Base-by-base conservation (phyloP, 73 alveolate species). In the Tetrahymena borealis region DNA sequence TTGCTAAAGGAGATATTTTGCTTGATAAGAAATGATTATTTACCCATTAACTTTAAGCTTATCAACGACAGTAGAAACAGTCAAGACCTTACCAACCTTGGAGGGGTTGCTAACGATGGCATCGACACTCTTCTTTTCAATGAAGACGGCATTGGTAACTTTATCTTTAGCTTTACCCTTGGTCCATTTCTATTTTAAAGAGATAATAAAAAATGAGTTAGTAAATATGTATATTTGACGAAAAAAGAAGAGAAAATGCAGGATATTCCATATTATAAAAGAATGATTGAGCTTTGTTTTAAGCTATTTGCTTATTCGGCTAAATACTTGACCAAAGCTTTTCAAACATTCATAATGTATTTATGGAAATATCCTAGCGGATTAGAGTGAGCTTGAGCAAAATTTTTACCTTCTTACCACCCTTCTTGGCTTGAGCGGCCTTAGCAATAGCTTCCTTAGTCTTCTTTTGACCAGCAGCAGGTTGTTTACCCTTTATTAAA, bases 161-260 rank as follows among this genome's bases (percentile, higher is more conserved):
- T 93, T 93, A 93, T 93, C 95, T 92, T 93, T 93, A 60, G 93
- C 93, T 85, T 92, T 93, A 79, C 95, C 95, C 38, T 93, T 93
- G 78, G 95, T 93, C 95, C 95, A 93, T 85, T 93, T 93, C 95
- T 92, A 78, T 13, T n/a, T n/a, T 33, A 78, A 92, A 32, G 42
- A 28, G 33, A 60, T 78, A 40, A 92, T 24, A 38, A 24, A 18
- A 91, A 60, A 60, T 24, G n/a, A 35, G n/a, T 60, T 20, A 24
- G 28, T 10, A 60, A 60, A 24, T 3, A 4, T 60, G 37, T 35
- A 60, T 60, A 60, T 20, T 60, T 60, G 31, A 15, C n/a, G 15
- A 24, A 20, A 60, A 24, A 24, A 24, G 85, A 4, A 9, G 5
- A 60, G 28, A 6, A 0, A 2, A 60, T 60, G 85, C 85, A 60